Percentiles rank a stretch among this genome's conserved stretches.
Evolutionary conservation across 371 early-diverging fungal genomes (phyloP).

Genomic region (Zancudomyces culisetae): DNA sequence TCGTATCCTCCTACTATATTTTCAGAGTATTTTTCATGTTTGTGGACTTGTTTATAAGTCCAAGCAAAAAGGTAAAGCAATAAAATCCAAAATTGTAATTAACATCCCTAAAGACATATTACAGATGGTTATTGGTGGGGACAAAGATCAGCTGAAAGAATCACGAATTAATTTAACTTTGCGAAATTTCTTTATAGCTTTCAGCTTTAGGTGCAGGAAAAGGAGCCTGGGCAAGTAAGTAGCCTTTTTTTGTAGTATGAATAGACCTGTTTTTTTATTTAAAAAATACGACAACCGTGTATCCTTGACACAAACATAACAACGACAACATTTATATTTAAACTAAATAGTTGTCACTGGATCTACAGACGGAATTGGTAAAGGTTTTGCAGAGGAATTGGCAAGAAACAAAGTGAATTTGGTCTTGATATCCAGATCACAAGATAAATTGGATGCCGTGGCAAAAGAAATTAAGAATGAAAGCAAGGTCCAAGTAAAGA

Average conservation of each 20-base stretch:
- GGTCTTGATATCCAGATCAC: slow-evolving; percentile 71
- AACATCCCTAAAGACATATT: neutral
- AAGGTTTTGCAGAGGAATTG: slow-evolving; percentile 78
- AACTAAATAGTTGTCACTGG: slow-evolving; percentile 68
- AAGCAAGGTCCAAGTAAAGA: slow-evolving; percentile 46
- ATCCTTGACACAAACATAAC: neutral
- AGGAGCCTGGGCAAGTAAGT: slow-evolving; percentile 67
- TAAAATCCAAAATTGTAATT: neutral
- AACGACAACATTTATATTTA: slow-evolving; percentile 9
- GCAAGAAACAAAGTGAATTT: slow-evolving; percentile 74
- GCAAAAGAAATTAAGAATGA: slow-evolving; percentile 47
- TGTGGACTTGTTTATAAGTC: slow-evolving; percentile 17
- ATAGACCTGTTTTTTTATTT: slow-evolving; percentile 2
- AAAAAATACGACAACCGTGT: neutral
- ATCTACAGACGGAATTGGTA: slow-evolving; percentile 95
- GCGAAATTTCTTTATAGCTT: slow-evolving; percentile 24
- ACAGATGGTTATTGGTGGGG: neutral
- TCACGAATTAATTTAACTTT: neutral
- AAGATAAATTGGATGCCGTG: slow-evolving; percentile 61
- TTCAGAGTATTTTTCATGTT: slow-evolving; percentile 15
- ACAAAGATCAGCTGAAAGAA: no score
- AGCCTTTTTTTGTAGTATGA: neutral
- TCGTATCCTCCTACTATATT: neutral
- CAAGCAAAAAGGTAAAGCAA: neutral
- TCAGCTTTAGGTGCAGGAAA: slow-evolving; percentile 60